Percentiles rank a stretch among this genome's conserved stretches.
These are phyloP conservation scores for Arthrobotrys megalospora DNA, from an alignment of 2,329 filamentous ascomycete species.

Conservation along the genomic window DNA sequence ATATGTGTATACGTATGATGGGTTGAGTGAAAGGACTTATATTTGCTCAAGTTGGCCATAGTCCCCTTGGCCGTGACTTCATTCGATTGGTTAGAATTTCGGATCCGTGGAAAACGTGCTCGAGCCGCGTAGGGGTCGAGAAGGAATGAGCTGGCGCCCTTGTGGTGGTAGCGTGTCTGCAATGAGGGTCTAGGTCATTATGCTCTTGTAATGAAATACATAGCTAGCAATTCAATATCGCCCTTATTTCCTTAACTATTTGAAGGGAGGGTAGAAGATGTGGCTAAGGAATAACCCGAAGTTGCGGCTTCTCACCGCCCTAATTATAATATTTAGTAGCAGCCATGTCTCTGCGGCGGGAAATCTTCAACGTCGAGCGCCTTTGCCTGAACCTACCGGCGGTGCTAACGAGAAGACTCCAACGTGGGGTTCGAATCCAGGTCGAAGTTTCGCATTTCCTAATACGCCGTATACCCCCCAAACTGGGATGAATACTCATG, in stretches of 20 bases:
- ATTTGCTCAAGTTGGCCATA: conserved; percentile 12
- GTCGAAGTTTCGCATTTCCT: background rate
- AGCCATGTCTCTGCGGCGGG: background rate
- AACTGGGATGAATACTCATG: conserved; percentile 9
- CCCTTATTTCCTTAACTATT: background rate
- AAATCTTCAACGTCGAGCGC: background rate
- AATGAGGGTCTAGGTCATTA: background rate
- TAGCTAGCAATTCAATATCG: background rate
- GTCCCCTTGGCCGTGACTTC: background rate
- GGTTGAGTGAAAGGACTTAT: conserved; percentile 3
- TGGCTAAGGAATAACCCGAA: background rate
- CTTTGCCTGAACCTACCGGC: background rate
- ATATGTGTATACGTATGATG: background rate
- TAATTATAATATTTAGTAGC: background rate
- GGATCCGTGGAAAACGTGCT: conserved; percentile 10
- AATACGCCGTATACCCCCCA: conserved; percentile 1
- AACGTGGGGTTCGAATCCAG: background rate
- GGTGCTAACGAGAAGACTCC: background rate
- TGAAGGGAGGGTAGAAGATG: background rate
- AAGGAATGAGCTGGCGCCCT: background rate
- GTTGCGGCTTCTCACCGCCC: background rate
- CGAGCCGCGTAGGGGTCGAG: background rate
- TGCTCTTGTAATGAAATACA: background rate
- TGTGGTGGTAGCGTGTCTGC: background rate
- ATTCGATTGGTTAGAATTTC: background rate